Evolutionary conservation across 2,329 filamentous ascomycete genomes (phyloP), one percentile per base, ranked within the genome.

Genomic region (Claviceps fusiformis): DNA sequence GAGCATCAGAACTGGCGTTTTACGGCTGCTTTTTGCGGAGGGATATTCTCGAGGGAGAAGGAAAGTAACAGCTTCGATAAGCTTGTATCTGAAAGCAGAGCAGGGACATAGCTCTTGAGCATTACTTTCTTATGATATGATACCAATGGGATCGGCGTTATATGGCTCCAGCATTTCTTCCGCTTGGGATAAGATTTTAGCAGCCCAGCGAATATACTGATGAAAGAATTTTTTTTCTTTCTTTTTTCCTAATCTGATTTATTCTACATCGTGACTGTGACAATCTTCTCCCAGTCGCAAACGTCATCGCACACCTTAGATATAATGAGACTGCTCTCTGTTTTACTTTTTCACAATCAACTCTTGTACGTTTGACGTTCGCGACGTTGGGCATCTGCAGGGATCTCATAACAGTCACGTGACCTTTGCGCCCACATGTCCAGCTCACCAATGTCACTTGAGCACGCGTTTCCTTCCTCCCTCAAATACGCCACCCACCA

Each of bases 91-190:
- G 43, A 46, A 19, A 27, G 24, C 31, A 47, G 37, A 47, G 37
- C 43, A 51, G 55, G 54, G 49, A 55, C 59, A 54, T 50, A 58
- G 33, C 54, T 52, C 50, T 54, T 27, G n/a, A 24, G 58, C 59
- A 54, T 59, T 51, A 60, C 57, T 45, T 52, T 59, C 54, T 55
- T 59, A 57, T 62, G 64, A 67, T 60, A 69, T 70, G 67, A 70
- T 70, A 70, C 67, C 67, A 70, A 58, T 62, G 64, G 65, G 59
- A 58, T 53, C 61, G 67, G 67, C 61, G 63, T 66, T 64, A 59
- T 57, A 59, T 53, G 52, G 35, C 11, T 52, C 45, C 45, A 29
- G 27, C 46, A 52, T 54, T 35, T 35, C 33, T 46, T 47, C 17
- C 15, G 47, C 52, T 52, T n/a, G 47, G 54, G 50, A 41, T 51